Base-by-base conservation (phyloP, 179 eudicot species). In the Beta lomatogona region DNA sequence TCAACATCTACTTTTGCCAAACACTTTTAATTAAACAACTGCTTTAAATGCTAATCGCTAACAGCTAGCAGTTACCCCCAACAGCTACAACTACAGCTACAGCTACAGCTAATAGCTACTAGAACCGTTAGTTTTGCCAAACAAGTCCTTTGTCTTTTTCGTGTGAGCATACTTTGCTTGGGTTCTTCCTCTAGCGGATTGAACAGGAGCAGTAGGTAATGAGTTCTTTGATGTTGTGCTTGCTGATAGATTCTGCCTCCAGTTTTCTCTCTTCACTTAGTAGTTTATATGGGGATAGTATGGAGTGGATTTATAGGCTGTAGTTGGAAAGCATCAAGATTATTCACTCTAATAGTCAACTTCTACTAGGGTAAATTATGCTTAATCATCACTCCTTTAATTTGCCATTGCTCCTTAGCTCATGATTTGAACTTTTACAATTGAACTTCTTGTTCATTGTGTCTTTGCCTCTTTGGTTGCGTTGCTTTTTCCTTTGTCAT, bases 401-500 rank as follows among this genome's bases (percentile, higher is more conserved):
- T 9, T 69, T 69, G n/a, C 41, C 18, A 10, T 3, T 18, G 50
- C n/a, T 41, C 73, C 52, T 7, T 45, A 0, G 7, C 44, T 36
- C 15, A 11, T 69, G 2, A 41, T 19, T 41, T 16, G 73, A 64
- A 36, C 72, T 68, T 44, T 10, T 69, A 15, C 41, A 44, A 16
- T 15, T 31, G 11, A 18, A 69, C 52, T 14, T 41, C 18, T 3
- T 50, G 5, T 45, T 58, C 53, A n/a, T 5, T 48, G 9, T 48
- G 52, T 48, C 52, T 6, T 6, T 41, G 10, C 2, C 10, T 54
- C 21, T 14, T 66, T 79, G 73, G 18, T 12, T 68, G 28, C 28
- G 28, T 25, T 54, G 46, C 14, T 48, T 14, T 46, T 45, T 48
- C 18, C 81, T 92, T 84, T 76, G 92, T 36, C 41, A 36, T 36